Conservation (phyloP, 2,329 filamentous ascomycete genomes). For the Fusarium sp. region DNA sequence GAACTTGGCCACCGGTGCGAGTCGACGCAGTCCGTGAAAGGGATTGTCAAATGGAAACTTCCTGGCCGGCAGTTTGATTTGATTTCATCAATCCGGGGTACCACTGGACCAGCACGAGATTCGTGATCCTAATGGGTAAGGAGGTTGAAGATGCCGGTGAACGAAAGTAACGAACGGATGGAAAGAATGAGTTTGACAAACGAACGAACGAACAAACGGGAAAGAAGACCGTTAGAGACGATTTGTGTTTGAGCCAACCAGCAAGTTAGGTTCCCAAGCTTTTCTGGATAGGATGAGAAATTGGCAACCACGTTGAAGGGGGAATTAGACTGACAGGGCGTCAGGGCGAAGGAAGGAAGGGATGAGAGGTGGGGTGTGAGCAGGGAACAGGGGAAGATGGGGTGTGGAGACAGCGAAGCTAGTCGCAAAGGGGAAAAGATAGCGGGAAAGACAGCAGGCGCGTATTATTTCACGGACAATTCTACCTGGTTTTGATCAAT, state of each 20-base stretch:
- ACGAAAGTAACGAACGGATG: constrained; percentile 31
- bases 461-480: constrained; percentile 18
- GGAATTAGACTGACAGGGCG: constrained; percentile 47
- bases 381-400: constrained; percentile 29
- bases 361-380: constrained; percentile 43
- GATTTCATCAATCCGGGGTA: constrained; percentile 41
- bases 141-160: constrained; percentile 23
- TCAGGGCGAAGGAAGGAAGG: constrained; percentile 36
- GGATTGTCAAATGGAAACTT: constrained; percentile 26
- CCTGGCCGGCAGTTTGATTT: constrained; percentile 44
- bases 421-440: constrained; percentile 34
- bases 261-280: constrained; percentile 36
- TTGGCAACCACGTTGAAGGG: constrained; percentile 49
- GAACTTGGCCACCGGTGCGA: constrained; percentile 28
- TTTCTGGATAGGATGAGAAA: constrained; percentile 47
- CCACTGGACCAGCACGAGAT: constrained; percentile 26
- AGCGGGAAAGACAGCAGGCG: constrained; percentile 20
- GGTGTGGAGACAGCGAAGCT: constrained; percentile 36
- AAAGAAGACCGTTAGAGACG: constrained; percentile 30
- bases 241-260: constrained; percentile 37
- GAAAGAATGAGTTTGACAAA: constrained; percentile 36
- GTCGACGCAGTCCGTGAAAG: constrained; percentile 20
- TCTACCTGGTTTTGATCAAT: constrained; percentile 3
- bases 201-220: constrained; percentile 30
- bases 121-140: constrained; percentile 31